Evolutionary conservation across 2,329 filamentous ascomycete species (phyloP).

Genomic region (Fusarium torulosum): DNA sequence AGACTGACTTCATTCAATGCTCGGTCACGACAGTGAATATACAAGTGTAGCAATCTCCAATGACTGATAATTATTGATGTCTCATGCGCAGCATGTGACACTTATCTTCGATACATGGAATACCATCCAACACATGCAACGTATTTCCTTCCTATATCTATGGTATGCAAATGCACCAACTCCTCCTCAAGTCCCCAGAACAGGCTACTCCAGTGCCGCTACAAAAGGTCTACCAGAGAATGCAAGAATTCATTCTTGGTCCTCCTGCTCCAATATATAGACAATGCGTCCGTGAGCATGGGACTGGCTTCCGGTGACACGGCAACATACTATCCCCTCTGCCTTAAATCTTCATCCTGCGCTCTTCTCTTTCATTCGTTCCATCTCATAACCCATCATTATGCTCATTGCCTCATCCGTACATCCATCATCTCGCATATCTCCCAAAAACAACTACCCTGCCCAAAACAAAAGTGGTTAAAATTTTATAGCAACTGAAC

Average conservation of each 20-base stretch:
- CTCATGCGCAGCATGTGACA: slow-evolving; percentile 25
- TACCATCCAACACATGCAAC: slow-evolving; percentile 28
- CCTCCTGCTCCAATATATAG: slow-evolving; percentile 28
- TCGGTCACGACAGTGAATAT: background rate
- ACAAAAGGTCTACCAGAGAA: slow-evolving; percentile 25
- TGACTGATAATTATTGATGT: slow-evolving; percentile 22
- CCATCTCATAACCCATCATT: slow-evolving; percentile 33
- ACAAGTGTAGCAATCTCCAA: slow-evolving; percentile 10
- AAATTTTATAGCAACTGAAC: slow-evolving; percentile 37
- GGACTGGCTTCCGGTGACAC: slow-evolving; percentile 15
- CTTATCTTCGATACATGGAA: slow-evolving; percentile 12
- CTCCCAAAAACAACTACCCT: slow-evolving; percentile 18
- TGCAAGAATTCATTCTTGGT: slow-evolving; percentile 32
- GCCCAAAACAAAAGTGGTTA: slow-evolving; percentile 21
- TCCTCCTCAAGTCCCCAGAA: background rate
- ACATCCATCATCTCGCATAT: slow-evolving; percentile 33
- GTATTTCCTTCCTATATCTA: slow-evolving; percentile 36
- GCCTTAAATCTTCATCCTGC: slow-evolving; percentile 19
- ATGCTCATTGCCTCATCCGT: slow-evolving; percentile 39
- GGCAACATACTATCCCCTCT: slow-evolving; percentile 13
- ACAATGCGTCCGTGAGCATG: slow-evolving; percentile 22
- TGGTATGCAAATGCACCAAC: slow-evolving; percentile 46
- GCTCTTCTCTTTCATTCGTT: slow-evolving; percentile 23
- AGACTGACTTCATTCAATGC: background rate
- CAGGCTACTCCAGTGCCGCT: slow-evolving; percentile 11